Conservation (phyloP, 2,329 filamentous ascomycete species). For the Ascochyta lentis region DNA sequence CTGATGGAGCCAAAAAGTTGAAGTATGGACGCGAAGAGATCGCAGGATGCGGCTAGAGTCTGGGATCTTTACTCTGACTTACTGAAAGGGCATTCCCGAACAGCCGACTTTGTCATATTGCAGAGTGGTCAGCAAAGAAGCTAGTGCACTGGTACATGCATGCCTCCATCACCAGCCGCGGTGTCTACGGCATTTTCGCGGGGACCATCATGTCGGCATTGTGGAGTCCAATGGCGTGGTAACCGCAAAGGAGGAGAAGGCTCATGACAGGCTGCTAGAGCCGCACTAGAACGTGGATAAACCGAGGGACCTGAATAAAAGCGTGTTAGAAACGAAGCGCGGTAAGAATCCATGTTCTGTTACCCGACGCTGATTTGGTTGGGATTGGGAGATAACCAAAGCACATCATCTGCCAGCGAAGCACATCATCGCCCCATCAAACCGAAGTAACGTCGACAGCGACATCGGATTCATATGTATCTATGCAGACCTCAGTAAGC, state of each 20-base stretch:
- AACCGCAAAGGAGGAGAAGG: constrained; percentile 14
- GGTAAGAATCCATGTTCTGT: constrained; percentile 5
- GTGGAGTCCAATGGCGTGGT: constrained; percentile 31
- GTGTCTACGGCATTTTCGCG: constrained; percentile 20
- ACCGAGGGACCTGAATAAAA: constrained; percentile 3
- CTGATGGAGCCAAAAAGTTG: neutral
- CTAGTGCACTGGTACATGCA: constrained; percentile 10
- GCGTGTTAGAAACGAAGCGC: constrained; percentile 13
- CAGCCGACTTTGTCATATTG: constrained; percentile 10
- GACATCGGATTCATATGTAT: constrained; percentile 28
- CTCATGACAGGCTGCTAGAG: constrained; percentile 3
- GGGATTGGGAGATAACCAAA: constrained; percentile 23
- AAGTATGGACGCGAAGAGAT: neutral
- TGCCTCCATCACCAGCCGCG: neutral
- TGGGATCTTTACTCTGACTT: neutral
- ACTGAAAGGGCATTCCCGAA: constrained; percentile 5
- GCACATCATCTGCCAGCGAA: constrained; percentile 36
- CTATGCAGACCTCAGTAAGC: constrained; percentile 3
- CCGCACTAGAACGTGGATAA: constrained; percentile 8
- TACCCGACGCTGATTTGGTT: constrained; percentile 15
- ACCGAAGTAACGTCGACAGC: constrained; percentile 20
- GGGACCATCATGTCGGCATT: constrained; percentile 28
- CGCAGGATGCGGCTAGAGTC: constrained; percentile 1
- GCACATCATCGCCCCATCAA: constrained; percentile 39
- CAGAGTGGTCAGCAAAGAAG: constrained; percentile 1